These are phyloP conservation scores for Cutaneotrichosporon curvatum DNA, from an alignment of 1,284 basidiomycete genomes.

Conservation along the genomic window DNA sequence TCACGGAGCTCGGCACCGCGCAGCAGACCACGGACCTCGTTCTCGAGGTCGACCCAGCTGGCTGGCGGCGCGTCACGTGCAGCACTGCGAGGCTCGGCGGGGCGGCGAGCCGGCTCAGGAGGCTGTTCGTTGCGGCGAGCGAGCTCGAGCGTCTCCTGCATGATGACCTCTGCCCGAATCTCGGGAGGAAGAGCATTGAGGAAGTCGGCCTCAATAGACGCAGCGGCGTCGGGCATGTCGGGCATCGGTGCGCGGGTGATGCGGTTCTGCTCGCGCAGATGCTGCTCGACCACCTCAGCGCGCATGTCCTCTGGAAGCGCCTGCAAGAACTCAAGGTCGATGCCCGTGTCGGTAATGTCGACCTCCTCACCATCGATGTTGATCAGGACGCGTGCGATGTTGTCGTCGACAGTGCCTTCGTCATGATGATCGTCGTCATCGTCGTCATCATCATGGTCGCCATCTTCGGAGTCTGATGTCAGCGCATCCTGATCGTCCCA, in stretches of 20 bases:
- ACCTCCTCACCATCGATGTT: slow-evolving; percentile 86
- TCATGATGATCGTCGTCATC: slow-evolving; percentile 7
- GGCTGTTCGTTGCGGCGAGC: slow-evolving; percentile 56
- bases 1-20: slow-evolving; percentile 4
- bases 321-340: slow-evolving; percentile 96
- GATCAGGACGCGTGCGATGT: slow-evolving; percentile 60
- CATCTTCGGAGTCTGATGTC: not conserved
- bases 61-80: not conserved
- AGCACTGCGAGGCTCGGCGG: slow-evolving; percentile 1
- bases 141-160: slow-evolving; percentile 82
- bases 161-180: slow-evolving; percentile 91
- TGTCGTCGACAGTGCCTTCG: slow-evolving; percentile 1
- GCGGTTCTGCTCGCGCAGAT: slow-evolving; percentile 65
- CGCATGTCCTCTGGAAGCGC: slow-evolving; percentile 98
- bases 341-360: slow-evolving; percentile 97
- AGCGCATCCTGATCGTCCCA: not conserved
- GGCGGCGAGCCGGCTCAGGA: slow-evolving; percentile 27
- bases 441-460: slow-evolving; percentile 47
- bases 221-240: slow-evolving; percentile 55
- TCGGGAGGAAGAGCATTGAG: slow-evolving; percentile 92
- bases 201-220: slow-evolving; percentile 89
- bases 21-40: slow-evolving; percentile 3
- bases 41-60: slow-evolving; percentile 1
- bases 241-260: slow-evolving; percentile 54
- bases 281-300: slow-evolving; percentile 95